A percentile compares a stretch with the other conserved stretches of the same genome.
phyloP scores from a whole-genome alignment of 2,329 filamentous ascomycete species.

The Chaetomiaceae sp. region DNA sequence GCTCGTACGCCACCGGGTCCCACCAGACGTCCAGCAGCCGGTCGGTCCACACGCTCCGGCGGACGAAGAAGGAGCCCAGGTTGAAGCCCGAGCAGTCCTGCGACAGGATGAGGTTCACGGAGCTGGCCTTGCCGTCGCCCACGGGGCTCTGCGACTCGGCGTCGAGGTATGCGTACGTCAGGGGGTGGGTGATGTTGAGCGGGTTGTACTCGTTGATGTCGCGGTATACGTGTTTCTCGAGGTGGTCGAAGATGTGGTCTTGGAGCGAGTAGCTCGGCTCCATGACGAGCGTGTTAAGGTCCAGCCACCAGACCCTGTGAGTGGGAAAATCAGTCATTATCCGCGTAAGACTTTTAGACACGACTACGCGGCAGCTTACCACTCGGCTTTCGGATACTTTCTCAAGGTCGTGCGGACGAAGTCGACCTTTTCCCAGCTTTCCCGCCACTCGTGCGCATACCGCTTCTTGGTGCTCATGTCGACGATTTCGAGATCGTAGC shows the following conservation, averaged over 20 bases:
- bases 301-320: constrained; percentile 97
- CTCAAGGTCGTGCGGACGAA: constrained; percentile 80
- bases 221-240: constrained; percentile 72
- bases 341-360: not conserved
- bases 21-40: constrained; percentile 93
- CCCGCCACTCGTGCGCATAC: constrained; percentile 97
- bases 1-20: constrained; percentile 96
- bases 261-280: constrained; percentile 88
- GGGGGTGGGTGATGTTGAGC: constrained; percentile 83
- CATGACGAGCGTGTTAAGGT: constrained; percentile 97
- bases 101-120: constrained; percentile 80
- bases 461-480: constrained; percentile 99
- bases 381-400: constrained; percentile 94
- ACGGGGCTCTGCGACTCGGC: constrained; percentile 61
- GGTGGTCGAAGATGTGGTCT: constrained; percentile 77
- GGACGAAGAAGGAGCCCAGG: constrained; percentile 88
- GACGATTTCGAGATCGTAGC: constrained; percentile 91
- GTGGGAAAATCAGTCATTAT: no score
- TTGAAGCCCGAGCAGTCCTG: constrained; percentile 98
- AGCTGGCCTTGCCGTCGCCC: constrained; percentile 70
- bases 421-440: constrained; percentile 99
- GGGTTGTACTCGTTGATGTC: constrained; percentile 97
- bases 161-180: constrained; percentile 69
- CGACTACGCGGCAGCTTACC: constrained; percentile 50
- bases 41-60: constrained; percentile 82